Evolutionary conservation across 257 asterid genomes (phyloP).

Genomic region (Mentha longifolia): DNA sequence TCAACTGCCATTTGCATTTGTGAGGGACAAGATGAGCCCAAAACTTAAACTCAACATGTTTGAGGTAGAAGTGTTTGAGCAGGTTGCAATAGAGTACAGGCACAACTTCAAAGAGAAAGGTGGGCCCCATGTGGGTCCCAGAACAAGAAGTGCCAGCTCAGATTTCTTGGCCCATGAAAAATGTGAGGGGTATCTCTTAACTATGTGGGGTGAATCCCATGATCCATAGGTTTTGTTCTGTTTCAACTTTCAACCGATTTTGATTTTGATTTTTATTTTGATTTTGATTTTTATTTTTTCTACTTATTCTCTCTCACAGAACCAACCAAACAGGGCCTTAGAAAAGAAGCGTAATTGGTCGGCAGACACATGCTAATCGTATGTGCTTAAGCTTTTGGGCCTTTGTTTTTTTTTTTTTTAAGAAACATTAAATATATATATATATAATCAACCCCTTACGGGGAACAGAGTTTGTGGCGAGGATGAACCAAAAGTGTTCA

Average conservation of each 20-base stretch:
- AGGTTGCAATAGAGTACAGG: constrained; percentile 78
- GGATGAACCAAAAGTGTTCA: too few relatives aligned
- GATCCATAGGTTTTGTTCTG: constrained; percentile 33
- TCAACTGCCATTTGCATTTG: constrained; percentile 83
- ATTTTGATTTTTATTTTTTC: background rate
- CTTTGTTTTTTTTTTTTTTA: too few relatives aligned
- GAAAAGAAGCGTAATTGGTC: constrained; percentile 26
- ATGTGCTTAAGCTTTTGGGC: constrained; percentile 18
- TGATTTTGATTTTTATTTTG: too few relatives aligned
- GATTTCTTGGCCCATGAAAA: constrained; percentile 43
- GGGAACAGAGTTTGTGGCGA: too few relatives aligned
- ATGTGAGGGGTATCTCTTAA: constrained; percentile 64
- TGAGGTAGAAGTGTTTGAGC: constrained; percentile 88
- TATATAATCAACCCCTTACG: too few relatives aligned
- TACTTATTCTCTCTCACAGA: background rate
- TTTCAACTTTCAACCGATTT: background rate
- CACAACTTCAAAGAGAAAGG: constrained; percentile 63
- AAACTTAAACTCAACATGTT: constrained; percentile 71
- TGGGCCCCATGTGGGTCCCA: too few relatives aligned
- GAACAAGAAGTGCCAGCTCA: constrained; percentile 44
- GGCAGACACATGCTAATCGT: constrained; percentile 33
- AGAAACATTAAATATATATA: too few relatives aligned
- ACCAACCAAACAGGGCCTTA: constrained; percentile 11
- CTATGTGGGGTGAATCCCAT: constrained; percentile 89
- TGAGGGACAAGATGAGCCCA: constrained; percentile 80